Evolutionary conservation across 768 basidiomycete species (phyloP).

Genomic region (Amanita rimosa): DNA sequence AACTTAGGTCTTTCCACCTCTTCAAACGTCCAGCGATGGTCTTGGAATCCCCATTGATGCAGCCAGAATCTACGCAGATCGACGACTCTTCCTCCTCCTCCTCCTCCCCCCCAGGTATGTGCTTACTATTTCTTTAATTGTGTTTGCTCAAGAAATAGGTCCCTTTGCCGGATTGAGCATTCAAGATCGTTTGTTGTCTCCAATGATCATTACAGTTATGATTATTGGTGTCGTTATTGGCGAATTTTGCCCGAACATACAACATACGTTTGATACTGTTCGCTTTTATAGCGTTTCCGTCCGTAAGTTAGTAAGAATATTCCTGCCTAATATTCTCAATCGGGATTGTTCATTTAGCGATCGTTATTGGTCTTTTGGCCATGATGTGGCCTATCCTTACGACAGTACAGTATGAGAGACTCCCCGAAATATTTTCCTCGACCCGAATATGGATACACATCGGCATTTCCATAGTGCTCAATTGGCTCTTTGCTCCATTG

Average conservation of each 20-base stretch:
- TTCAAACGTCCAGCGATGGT: too few species aligned
- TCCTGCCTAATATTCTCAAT: not conserved
- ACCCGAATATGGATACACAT: conserved; percentile 56
- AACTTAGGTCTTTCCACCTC: too few species aligned
- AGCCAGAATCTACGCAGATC: not conserved
- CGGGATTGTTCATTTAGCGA: conserved; percentile 33
- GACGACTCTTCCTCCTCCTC: not conserved
- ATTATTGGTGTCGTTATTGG: conserved; percentile 68
- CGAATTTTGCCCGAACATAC: conserved; percentile 48
- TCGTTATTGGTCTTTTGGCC: conserved; percentile 69
- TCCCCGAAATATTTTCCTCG: conserved; percentile 45
- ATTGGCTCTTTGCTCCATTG: conserved; percentile 76
- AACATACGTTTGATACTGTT: conserved; percentile 47
- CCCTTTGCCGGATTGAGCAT: conserved; percentile 13
- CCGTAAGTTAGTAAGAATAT: conserved; percentile 36
- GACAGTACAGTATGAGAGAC: conserved; percentile 66
- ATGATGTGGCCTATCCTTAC: conserved; percentile 85
- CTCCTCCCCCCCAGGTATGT: too few species aligned
- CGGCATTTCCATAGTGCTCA: conserved; percentile 52
- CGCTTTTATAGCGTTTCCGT: conserved; percentile 63
- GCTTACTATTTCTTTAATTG: not conserved
- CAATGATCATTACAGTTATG: conserved; percentile 62
- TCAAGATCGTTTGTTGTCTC: conserved; percentile 20
- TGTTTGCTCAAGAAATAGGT: conserved; percentile 3
- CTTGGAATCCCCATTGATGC: not conserved